Base-by-base conservation (phyloP, 352 stramenopile genomes). In the Phytophthora colocasiae region DNA sequence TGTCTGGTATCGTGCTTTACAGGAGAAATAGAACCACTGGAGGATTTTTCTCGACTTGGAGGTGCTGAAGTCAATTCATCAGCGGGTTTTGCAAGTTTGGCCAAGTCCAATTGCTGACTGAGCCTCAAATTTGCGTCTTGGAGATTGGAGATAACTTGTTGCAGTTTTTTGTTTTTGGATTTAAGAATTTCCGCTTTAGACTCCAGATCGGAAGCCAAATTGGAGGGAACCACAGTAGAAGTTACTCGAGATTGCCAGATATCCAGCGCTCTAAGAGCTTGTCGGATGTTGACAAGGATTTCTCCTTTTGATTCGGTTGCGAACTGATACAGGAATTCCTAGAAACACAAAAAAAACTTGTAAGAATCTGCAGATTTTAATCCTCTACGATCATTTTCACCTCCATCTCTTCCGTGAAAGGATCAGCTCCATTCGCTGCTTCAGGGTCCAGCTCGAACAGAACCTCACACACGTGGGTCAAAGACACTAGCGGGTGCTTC, bases 321-420 rank as follows among this genome's bases (percentile, higher is more conserved):
- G 52, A 83, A 89, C 4, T 78, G 55, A 26, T 81, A 91, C 34
- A 91, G 66, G 32, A 87, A 81, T 14, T 84, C 76, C 63, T 80
- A 48, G 11, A 59, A 59, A 52, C 19, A 65, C 34, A 63, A 24
- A 24, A 46, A 52, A 39, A n/a, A 19, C 9, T 45, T 19, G 32
- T 19, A 5, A 9, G 11, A 44, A 17, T 15, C 19, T 51, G 15
- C 24, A 45, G 12, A 53, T 3, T 39, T 15, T 6, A 34, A 44
- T 14, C 17, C 10, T 34, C 29, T 19, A 11, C 38, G 14, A 45
- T 36, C 14, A 19, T 32, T 46, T 14, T 51, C 22, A 69, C 77
- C 69, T 89, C 80, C 83, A 91, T 91, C 11, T 64, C 65, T 2
- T 84, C 69, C 0, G 71, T 87, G 24, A 90, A 57, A 5, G 83